These are phyloP conservation scores for Zymoseptoria tritici DNA, from an alignment of 2,329 filamentous ascomycete species.

Conservation along the genomic window DNA sequence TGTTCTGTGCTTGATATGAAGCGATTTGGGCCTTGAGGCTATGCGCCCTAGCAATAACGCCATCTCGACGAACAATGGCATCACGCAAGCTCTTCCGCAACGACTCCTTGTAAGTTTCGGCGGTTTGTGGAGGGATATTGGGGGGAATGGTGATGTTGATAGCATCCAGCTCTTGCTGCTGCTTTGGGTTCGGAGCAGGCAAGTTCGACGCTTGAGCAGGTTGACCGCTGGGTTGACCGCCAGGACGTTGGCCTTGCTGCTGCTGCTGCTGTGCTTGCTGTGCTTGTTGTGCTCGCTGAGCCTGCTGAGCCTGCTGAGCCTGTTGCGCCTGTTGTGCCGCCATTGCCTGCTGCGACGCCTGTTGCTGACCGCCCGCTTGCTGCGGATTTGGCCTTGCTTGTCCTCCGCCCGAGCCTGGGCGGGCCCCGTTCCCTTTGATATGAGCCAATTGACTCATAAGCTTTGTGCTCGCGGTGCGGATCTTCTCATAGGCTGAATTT, in stretches of 20 bases:
- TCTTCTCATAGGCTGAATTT: constrained; percentile 47
- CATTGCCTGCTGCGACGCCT: constrained; percentile 11
- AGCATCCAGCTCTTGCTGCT: constrained; percentile 10
- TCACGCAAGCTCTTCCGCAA: constrained; percentile 3
- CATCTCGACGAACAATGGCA: constrained; percentile 10
- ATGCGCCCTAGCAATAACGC: constrained; percentile 7
- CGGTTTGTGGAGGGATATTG: constrained; percentile 7
- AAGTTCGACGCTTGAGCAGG: constrained; percentile 4
- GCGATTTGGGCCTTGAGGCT: constrained; percentile 5
- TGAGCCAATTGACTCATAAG: constrained; percentile 30
- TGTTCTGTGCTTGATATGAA: constrained; percentile 6
- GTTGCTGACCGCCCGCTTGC: constrained; percentile 9
- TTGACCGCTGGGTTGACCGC: constrained; percentile 5
- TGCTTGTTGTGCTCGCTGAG: constrained; percentile 1
- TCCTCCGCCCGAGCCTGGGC: constrained; percentile 16
- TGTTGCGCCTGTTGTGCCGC: constrained; percentile 11
- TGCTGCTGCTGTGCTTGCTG: constrained; percentile 4
- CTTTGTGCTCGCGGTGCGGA: constrained; percentile 39
- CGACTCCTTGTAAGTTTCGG: constrained; percentile 8
- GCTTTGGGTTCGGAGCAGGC: constrained; percentile 12
- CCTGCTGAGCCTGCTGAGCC: constrained; percentile 6
- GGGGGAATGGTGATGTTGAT: constrained; percentile 12
- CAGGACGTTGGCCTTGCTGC: background rate
- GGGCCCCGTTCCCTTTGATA: background rate
- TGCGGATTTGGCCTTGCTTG: constrained; percentile 10